Evolutionary conservation across 768 basidiomycete species (phyloP).

Genomic region (Russula virescens): DNA sequence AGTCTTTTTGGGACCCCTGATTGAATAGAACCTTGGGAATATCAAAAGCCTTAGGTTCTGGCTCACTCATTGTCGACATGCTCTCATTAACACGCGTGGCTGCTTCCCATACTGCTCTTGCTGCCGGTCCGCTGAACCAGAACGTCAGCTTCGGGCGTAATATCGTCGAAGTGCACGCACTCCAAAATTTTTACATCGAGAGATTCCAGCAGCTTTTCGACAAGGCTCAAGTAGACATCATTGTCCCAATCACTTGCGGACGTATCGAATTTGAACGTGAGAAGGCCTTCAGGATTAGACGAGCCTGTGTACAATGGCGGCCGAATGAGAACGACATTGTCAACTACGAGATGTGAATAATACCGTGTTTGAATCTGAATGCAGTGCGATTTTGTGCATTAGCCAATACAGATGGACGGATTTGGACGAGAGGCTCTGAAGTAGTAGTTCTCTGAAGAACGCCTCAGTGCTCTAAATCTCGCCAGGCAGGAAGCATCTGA

Average conservation of each 20-base stretch:
- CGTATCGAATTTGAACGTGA: conserved; percentile 17
- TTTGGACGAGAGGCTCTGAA: conserved; percentile 10
- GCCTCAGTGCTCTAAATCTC: not conserved
- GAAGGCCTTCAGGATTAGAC: not conserved
- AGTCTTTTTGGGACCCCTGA: too few species aligned
- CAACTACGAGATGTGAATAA: not conserved
- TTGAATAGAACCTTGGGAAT: conserved; percentile 21
- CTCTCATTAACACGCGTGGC: conserved; percentile 1
- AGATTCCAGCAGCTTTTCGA: not conserved
- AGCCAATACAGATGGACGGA: not conserved
- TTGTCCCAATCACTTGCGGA: conserved; percentile 1
- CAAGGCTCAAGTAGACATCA: not conserved
- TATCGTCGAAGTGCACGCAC: not conserved
- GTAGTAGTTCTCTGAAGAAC: not conserved
- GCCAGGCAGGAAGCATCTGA: not conserved
- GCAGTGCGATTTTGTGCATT: not conserved
- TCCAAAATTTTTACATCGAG: conserved; percentile 2
- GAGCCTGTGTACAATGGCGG: not conserved
- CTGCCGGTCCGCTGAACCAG: conserved; percentile 8
- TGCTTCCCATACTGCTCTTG: conserved; percentile 14
- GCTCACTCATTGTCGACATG: not conserved
- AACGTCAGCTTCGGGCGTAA: not conserved
- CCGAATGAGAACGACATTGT: not conserved
- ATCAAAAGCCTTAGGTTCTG: not conserved
- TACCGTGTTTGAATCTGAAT: conserved; percentile 6